Percentiles rank a stretch among this genome's conserved stretches.
These are phyloP conservation scores for Ogataea sp. DNA, from an alignment of 805 yeast species.

Conservation along the genomic window DNA sequence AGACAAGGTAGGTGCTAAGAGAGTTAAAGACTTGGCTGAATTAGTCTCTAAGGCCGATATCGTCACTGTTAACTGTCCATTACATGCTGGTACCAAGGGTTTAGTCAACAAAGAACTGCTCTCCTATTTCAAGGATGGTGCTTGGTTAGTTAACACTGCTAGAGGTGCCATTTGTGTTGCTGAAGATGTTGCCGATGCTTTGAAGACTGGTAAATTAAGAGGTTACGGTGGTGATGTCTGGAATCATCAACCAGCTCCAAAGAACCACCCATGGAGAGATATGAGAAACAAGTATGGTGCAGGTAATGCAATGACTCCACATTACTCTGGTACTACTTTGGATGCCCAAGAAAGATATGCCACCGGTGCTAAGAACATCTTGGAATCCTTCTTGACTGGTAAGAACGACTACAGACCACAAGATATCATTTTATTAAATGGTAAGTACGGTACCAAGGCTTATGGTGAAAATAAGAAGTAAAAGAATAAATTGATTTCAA, in stretches of 20 bases:
- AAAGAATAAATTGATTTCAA: too few relatives aligned
- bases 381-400: slow-evolving; percentile 53
- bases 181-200: slow-evolving; percentile 70
- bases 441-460: slow-evolving; percentile 65
- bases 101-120: slow-evolving; percentile 58
- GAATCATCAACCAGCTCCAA: slow-evolving; percentile 80
- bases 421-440: slow-evolving; percentile 64
- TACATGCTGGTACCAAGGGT: slow-evolving; percentile 63
- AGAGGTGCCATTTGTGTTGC: slow-evolving; percentile 74
- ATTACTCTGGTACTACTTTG: slow-evolving; percentile 69
- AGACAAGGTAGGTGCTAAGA: slow-evolving; percentile 47
- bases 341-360: slow-evolving; percentile 77
- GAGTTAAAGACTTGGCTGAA: slow-evolving; percentile 54
- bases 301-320: slow-evolving; percentile 85
- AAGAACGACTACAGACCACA: slow-evolving; percentile 66
- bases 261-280: slow-evolving; percentile 68
- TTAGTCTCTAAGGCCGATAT: slow-evolving; percentile 61
- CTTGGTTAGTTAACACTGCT: slow-evolving; percentile 72
- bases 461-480: slow-evolving; percentile 50
- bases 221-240: slow-evolving; percentile 88
- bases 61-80: slow-evolving; percentile 71
- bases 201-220: slow-evolving; percentile 55
- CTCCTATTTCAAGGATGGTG: slow-evolving; percentile 64
- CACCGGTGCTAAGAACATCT: slow-evolving; percentile 56
- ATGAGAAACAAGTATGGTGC: slow-evolving; percentile 59